phyloP scores from a whole-genome alignment of 2,329 filamentous ascomycete genomes.

The Botryotinia narcissicola region DNA sequence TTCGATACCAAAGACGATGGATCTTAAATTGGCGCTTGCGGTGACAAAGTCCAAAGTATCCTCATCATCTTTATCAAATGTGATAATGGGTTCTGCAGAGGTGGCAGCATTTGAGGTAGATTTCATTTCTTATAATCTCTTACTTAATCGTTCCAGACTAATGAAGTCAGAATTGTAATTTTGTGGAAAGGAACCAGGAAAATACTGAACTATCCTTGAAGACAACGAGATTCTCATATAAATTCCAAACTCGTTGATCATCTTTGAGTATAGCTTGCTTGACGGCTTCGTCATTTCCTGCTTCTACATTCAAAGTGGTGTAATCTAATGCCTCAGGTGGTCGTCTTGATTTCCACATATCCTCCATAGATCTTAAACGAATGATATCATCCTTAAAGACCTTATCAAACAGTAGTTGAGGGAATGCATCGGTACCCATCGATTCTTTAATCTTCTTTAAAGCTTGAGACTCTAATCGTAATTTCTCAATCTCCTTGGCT shows the following conservation, averaged over 20 bases:
- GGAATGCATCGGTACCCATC: constrained; percentile 75
- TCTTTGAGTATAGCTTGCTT: constrained; percentile 57
- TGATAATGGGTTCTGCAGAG: constrained; percentile 63
- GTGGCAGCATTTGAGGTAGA: constrained; percentile 42
- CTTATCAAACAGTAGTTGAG: constrained; percentile 83
- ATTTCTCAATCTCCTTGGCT: constrained; percentile 80
- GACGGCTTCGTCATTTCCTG: constrained; percentile 45
- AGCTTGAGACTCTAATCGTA: constrained; percentile 79
- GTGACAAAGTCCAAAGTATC: constrained; percentile 95
- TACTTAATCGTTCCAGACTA: constrained; percentile 71
- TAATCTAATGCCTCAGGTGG: constrained; percentile 73
- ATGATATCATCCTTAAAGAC: constrained; percentile 85
- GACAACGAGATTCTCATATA: constrained; percentile 79
- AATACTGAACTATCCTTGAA: constrained; percentile 69
- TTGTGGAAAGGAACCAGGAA: too few species aligned
- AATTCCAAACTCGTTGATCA: constrained; percentile 77
- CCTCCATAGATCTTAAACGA: constrained; percentile 80
- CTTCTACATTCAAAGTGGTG: constrained; percentile 55
- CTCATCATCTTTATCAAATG: constrained; percentile 94
- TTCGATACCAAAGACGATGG: constrained; percentile 85
- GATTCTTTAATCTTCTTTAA: constrained; percentile 79
- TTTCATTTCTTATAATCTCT: constrained; percentile 66
- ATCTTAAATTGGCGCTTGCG: constrained; percentile 84
- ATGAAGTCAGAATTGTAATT: constrained; percentile 23
- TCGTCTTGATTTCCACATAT: constrained; percentile 89